These are phyloP conservation scores for Podila horticola DNA, from an alignment of 192 early-diverging fungal genomes.

Conservation along the genomic window DNA sequence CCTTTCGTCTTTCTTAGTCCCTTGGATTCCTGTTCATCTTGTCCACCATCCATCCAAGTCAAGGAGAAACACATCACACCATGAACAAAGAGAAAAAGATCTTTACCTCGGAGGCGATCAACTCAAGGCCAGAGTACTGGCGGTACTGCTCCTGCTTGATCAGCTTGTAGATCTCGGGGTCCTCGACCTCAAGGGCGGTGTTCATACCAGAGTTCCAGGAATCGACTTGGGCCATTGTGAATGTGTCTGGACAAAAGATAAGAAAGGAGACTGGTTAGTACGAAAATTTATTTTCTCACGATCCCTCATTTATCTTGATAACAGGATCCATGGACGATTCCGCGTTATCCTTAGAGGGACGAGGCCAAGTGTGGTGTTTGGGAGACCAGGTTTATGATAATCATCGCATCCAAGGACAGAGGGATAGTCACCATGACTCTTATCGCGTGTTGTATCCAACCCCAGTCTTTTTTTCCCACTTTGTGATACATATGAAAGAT, in stretches of 20 bases:
- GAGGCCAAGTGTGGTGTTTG: not conserved
- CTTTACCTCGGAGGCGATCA: slow-evolving; percentile 96
- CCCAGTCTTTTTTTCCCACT: too few relatives aligned
- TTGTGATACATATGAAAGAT: too few relatives aligned
- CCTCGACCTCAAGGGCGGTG: slow-evolving; percentile 90
- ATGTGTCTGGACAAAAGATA: not conserved
- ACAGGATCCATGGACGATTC: not conserved
- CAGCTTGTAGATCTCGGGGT: slow-evolving; percentile 92
- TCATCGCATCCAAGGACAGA: not conserved
- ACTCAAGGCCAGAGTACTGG: slow-evolving; percentile 97
- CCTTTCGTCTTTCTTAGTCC: too few relatives aligned
- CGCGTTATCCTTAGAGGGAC: not conserved
- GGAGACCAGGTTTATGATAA: not conserved
- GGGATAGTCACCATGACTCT: not conserved
- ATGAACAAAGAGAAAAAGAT: not conserved
- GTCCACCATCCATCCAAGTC: too few relatives aligned
- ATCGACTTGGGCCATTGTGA: slow-evolving; percentile 52
- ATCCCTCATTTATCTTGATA: not conserved
- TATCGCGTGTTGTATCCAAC: too few relatives aligned
- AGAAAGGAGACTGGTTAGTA: not conserved
- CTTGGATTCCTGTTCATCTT: too few relatives aligned
- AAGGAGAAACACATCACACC: not conserved
- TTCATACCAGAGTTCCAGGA: slow-evolving; percentile 85
- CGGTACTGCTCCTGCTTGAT: slow-evolving; percentile 98
- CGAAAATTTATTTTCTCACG: not conserved